Evolutionary conservation across 1,284 basidiomycete species (phyloP).

Genomic region (Boletus albobrunnescens): DNA sequence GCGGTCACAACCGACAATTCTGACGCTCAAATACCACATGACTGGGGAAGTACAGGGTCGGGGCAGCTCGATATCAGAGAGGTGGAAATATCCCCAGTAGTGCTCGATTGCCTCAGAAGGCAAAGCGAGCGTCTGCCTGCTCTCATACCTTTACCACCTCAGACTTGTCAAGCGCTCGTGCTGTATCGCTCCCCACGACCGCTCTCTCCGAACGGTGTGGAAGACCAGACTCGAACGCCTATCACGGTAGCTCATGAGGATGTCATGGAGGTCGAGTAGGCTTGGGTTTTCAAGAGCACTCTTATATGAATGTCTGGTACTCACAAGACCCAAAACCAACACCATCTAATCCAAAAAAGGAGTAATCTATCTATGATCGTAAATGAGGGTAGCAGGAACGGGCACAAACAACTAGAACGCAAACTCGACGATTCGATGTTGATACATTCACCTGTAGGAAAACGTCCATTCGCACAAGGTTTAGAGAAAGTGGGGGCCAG

Average conservation of each 20-base stretch:
- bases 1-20: conserved; percentile 1
- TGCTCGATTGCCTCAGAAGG: conserved; percentile 45
- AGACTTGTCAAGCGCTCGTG: conserved; percentile 51
- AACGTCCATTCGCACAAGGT: conserved; percentile 6
- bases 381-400: conserved; percentile 2
- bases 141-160: conserved; percentile 19
- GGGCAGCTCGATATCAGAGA: conserved; percentile 22
- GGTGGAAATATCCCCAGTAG: conserved; percentile 38
- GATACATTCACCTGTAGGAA: conserved; percentile 6
- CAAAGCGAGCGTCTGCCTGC: conserved; percentile 18
- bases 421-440: conserved; percentile 9
- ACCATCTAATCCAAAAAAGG: conserved; percentile 20
- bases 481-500: not conserved
- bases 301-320: conserved; percentile 11
- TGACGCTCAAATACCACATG: not conserved
- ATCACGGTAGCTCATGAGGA: conserved; percentile 32
- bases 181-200: conserved; percentile 48
- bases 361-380: conserved; percentile 27
- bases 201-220: conserved; percentile 12
- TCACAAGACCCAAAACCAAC: conserved; percentile 8
- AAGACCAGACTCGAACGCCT: not conserved
- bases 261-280: conserved; percentile 58
- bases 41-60: conserved; percentile 45
- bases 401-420: conserved; percentile 7
- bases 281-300: not conserved